Base-by-base conservation (phyloP, 2,329 filamentous ascomycete species). In the Sodiomyces alkalinus region DNA sequence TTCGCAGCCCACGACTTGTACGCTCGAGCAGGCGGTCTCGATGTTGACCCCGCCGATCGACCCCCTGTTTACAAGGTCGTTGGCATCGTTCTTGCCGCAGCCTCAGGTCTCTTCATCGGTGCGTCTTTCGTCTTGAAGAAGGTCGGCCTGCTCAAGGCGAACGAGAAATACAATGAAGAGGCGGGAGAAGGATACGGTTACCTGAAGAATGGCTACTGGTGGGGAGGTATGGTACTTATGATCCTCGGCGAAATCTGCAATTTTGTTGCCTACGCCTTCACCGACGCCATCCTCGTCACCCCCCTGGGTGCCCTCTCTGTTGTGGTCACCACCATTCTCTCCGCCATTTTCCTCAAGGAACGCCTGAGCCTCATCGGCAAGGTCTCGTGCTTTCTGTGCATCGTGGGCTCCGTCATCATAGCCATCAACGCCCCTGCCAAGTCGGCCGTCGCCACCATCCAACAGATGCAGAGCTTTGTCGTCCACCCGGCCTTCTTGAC, bases 151-250 rank as follows among this genome's bases (percentile, higher is more conserved):
- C 64, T 98, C 36, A 85, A 74, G 50, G 87, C 90, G 28, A 98
- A 96, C 53, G 74, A 81, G 43, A 96, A 96, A 52, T 96, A 96
- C 61, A 80, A 92, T 36, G 85, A 96, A 55, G 82, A 81, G 39
- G 86, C 90, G 1, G 90, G 90, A 34, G 87, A 96, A 53, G 90
- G 90, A 32, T 96, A 96, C 51, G 86, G 87, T 36, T 98, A 96
- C 51, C 71, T 98, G 43, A 93, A 92, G 59, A 96, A 96, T 46
- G 63, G 63, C 13, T 93, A 70, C 60, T 98, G 90, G 90, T 98
- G 90, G 90, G 53, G 61, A 2, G 90, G 90, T 42, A 96, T 98
- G 90, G 85, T 62, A 0, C 65, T 96, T 33, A 96, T 98, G 90
- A 93, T 96, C 42, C 44, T 96, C 23, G 90, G 90, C 41, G 90